A percentile compares a stretch with the other conserved stretches of the same genome.
These are phyloP conservation scores for Paramecium sexaurelia DNA, from an alignment of 73 alveolate genomes.

Conservation along the genomic window DNA sequence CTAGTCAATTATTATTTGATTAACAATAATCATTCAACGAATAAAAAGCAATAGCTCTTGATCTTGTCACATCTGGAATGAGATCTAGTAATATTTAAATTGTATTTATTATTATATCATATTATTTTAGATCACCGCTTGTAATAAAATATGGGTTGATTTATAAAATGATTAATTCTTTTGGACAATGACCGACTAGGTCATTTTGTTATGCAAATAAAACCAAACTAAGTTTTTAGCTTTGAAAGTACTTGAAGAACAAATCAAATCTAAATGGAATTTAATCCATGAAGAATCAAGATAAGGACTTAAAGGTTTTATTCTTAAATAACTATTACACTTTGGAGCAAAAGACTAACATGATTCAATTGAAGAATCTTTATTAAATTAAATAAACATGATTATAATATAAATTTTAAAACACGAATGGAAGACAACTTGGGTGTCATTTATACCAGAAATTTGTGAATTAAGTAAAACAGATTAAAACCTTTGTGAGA, in stretches of 20 bases:
- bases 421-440: conserved; percentile 70
- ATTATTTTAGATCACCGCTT: background rate
- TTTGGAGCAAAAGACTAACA: conserved; percentile 4
- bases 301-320: background rate
- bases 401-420: conserved; percentile 72
- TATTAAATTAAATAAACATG: conserved; percentile 16
- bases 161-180: conserved; percentile 13
- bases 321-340: conserved; percentile 27
- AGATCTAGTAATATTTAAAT: conserved; percentile 38
- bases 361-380: conserved; percentile 36
- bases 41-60: conserved; percentile 1
- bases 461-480: conserved; percentile 46
- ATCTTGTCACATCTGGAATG: conserved; percentile 33
- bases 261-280: conserved; percentile 24
- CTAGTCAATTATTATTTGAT: conserved; percentile 29
- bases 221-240: conserved; percentile 39
- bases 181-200: conserved; percentile 47
- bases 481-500: conserved; percentile 44
- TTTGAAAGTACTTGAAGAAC: background rate
- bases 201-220: background rate
- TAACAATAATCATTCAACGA: background rate
- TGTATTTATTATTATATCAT: background rate
- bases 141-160: conserved; percentile 52
- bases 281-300: conserved; percentile 16
- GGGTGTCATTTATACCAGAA: conserved; percentile 42